Evolutionary conservation across 352 stramenopile genomes (phyloP).

Genomic region (Phytophthora megakarya): DNA sequence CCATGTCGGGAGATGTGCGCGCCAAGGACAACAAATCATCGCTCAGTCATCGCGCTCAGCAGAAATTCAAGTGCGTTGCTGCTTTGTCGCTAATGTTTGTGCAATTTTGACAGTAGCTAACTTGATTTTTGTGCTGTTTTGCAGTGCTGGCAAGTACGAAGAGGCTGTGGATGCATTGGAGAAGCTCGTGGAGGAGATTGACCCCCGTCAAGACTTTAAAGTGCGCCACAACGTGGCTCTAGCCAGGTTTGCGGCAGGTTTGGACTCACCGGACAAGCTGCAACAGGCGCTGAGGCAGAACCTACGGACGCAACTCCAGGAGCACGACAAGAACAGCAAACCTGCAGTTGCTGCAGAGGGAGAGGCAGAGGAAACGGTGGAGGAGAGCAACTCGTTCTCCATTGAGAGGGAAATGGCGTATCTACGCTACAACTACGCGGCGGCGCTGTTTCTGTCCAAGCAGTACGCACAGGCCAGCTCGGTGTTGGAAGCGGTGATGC

Average conservation of each 20-base stretch:
- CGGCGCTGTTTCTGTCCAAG: conserved; percentile 87
- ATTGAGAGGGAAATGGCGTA: conserved; percentile 88
- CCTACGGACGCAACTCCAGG: conserved; percentile 69
- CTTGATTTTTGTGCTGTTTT: not conserved
- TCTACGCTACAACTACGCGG: conserved; percentile 92
- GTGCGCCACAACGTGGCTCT: conserved; percentile 87
- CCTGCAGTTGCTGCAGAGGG: conserved; percentile 11
- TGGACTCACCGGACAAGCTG: conserved; percentile 72
- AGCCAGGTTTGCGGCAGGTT: conserved; percentile 64
- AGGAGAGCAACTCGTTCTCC: conserved; percentile 45
- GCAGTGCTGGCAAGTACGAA: conserved; percentile 83
- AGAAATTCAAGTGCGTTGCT: conserved; percentile 84
- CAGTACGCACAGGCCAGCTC: conserved; percentile 89
- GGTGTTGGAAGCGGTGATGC: conserved; percentile 87
- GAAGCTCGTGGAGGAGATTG: conserved; percentile 84
- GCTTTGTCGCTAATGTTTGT: conserved; percentile 4
- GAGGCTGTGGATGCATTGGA: conserved; percentile 84
- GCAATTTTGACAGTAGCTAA: conserved; percentile 4
- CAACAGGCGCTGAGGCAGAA: conserved; percentile 72
- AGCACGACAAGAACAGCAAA: conserved; percentile 43
- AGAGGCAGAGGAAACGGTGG: conserved; percentile 29
- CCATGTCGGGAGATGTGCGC: conserved; percentile 68
- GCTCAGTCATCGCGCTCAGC: conserved; percentile 83
- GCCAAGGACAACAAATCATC: conserved; percentile 88
- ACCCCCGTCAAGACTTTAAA: conserved; percentile 74